A percentile compares a stretch with the other conserved stretches of the same genome.
phyloP scores from a whole-genome alignment of 441 rosid species.

The Gossypium lobatum region DNA sequence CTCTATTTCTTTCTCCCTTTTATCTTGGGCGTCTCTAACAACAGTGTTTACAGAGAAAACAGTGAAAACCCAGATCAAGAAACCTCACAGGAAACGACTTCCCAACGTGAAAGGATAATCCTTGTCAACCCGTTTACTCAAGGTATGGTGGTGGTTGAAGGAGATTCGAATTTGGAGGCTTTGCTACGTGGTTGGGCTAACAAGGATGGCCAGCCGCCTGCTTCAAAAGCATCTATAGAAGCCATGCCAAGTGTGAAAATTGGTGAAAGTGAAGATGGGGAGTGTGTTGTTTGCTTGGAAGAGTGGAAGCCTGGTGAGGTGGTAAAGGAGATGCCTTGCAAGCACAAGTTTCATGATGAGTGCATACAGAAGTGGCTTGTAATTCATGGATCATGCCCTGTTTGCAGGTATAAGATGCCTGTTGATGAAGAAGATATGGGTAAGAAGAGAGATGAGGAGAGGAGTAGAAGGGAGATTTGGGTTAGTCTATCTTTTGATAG shows the following conservation, averaged over 20 bases:
- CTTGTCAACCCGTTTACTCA: constrained; percentile 53
- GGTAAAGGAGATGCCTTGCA: constrained; percentile 83
- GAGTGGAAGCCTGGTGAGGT: constrained; percentile 47
- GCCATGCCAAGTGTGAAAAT: constrained; percentile 48
- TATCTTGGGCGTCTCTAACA: constrained; percentile 31
- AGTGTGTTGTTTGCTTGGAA: constrained; percentile 71
- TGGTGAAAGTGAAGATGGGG: constrained; percentile 35
- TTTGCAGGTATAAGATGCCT: constrained; percentile 82
- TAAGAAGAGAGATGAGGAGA: constrained; percentile 30
- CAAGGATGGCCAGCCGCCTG: constrained; percentile 56
- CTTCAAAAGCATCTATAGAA: constrained; percentile 61
- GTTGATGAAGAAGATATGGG: constrained; percentile 42
- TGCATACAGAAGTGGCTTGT: constrained; percentile 81
- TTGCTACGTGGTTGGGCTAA: constrained; percentile 26
- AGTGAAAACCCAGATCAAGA: constrained; percentile 14
- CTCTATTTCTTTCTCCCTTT: constrained; percentile 48
- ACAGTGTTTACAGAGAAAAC: constrained; percentile 9
- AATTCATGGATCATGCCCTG: constrained; percentile 75
- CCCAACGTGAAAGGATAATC: constrained; percentile 34
- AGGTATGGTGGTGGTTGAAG: constrained; percentile 50
- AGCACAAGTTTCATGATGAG: constrained; percentile 60
- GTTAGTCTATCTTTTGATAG: constrained; percentile 31
- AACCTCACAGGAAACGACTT: constrained; percentile 25
- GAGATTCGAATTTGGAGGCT: constrained; percentile 34
- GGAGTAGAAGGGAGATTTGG: constrained; percentile 40